Conservation (phyloP, 176 grass and related monocot genomes). For the Aegilops umbellulata region DNA sequence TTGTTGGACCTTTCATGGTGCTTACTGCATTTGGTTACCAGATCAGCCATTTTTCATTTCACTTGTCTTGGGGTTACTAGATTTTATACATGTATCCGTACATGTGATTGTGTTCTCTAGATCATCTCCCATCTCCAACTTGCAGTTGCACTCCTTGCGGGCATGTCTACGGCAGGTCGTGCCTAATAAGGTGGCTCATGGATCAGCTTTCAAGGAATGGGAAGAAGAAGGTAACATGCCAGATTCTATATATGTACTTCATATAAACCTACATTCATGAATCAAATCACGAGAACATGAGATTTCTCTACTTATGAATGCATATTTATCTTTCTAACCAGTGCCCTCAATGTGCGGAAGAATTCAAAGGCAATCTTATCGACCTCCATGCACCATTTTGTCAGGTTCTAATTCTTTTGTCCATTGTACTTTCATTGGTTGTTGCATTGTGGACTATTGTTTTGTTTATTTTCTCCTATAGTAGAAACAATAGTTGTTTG, state of each 20-base stretch:
- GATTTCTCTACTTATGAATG: background rate
- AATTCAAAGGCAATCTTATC: constrained; percentile 41
- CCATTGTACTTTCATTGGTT: background rate
- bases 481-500: background rate
- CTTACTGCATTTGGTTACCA: too few species aligned
- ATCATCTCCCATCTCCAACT: background rate
- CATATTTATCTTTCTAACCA: background rate
- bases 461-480: background rate
- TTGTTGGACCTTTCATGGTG: too few species aligned
- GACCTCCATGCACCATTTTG: constrained; percentile 46
- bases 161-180: background rate
- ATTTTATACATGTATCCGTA: too few species aligned
- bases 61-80: too few species aligned
- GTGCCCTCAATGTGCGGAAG: constrained; percentile 59
- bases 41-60: too few species aligned
- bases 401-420: background rate
- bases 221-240: background rate
- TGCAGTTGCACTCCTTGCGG: background rate
- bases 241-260: background rate
- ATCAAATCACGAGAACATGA: background rate
- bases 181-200: background rate
- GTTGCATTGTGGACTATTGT: background rate
- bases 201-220: background rate
- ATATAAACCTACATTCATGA: background rate
- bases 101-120: too few species aligned